Evolutionary conservation across 768 basidiomycete genomes (phyloP), one percentile per base, ranked within the genome.

Genomic region (Tricholomella constricta): DNA sequence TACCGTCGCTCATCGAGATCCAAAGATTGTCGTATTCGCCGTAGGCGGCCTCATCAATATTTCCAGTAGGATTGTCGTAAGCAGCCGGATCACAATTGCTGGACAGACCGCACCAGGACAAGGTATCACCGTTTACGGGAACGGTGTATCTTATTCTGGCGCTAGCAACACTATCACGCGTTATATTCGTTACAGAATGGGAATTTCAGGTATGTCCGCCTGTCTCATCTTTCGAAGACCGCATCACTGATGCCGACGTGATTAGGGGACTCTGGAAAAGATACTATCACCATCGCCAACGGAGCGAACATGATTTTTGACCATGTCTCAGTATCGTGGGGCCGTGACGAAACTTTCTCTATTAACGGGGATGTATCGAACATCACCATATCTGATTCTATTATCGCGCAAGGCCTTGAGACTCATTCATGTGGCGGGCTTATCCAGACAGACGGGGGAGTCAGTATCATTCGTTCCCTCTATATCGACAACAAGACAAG

Each of bases 51-150:
- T 72, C 49, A 71, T 72, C 44, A 69, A 57, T 23, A 70, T 70
- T 26, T 62, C 45, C 11, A 52, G 54, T 37, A 65, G 71, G 22
- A 62, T 71, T 15, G 68, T 72, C 27, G 59, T 72, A 27, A 70
- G 65, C 44, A 60, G 56, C 17, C 62, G 67, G 47, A 60, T 69
- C 20, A 68, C 62, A 2, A 71, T 72, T 17, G 68, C 67, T 31
- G 70, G 71, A 3, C 69, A 72, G 50, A 72, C 70, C n/a, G 70
- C 71, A 17, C 71, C 71, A 22, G 71, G 71, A 14, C 69, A 70
- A 58, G 71, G 70, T n/a, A 72, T 72, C 23, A 72, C 70, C 19
- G 65, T 72, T 37, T 70, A 69, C 48, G 70, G 70, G 9, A 71
- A 72, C 44, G 69, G 68, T 25, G 48, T 69, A 37, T 68, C 67